Evolutionary conservation across 2,329 filamentous ascomycete species (phyloP), one percentile per base, ranked within the genome.

Genomic region (Leptographium wingfieldii): DNA sequence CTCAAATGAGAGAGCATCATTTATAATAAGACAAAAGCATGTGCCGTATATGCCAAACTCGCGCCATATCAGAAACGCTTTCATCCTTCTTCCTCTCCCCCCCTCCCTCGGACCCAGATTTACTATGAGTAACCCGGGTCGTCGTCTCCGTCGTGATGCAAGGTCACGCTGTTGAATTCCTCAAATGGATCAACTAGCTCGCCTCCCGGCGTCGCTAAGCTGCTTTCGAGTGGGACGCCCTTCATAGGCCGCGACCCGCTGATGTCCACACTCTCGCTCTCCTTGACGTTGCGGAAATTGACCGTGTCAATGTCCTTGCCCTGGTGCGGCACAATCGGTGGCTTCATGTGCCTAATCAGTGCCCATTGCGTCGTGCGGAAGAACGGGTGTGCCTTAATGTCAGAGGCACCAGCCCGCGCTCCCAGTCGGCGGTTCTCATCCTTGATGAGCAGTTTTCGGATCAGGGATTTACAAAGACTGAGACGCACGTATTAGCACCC

Each of bases 221-320:
- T 90, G 52, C 87, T 92, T 69, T 96, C 91, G 62, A 96, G 76
- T 10, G 91, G 90, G 14, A 96, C 90, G 2, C 91, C 90, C 25
- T 71, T 69, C 70, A 77, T 77, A 12, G 75, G 72, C 65, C 74
- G 79, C 2, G 82, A 78, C 22, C 83, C 81, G 62, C 82, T 83
- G 55, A 95, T 86, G 72, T 99, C 94, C 56, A 97, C 90, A 69
- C 91, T 96, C 68, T 92, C 88, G 68, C 90, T 95, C 74, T 99
- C 94, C 75, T 97, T 99, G 61, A 99, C 92, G 68, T 95, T 96
- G 65, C 94, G 84, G 80, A 99, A 99, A 73, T 99, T 99, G 69
- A 96, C 79, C 0, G 94, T 96, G 72, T 99, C 94, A 66, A 94
- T 86, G 55, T 89, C 94, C 60, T 88, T 87, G 59, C 91, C 91